phyloP scores from a whole-genome alignment of 2,329 filamentous ascomycete genomes.

The Talaromyces sp. region DNA sequence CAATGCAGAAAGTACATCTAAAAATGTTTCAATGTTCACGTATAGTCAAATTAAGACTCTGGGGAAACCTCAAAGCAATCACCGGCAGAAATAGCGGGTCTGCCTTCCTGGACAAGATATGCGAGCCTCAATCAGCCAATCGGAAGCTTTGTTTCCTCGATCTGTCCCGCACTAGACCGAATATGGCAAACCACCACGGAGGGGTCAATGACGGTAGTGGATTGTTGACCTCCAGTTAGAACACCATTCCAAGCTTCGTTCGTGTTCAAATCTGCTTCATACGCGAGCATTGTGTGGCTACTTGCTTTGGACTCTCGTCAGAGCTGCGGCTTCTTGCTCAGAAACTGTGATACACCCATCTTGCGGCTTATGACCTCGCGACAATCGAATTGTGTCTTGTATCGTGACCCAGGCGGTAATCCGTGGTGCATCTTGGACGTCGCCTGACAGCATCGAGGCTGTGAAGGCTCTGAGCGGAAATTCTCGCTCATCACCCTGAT shows the following conservation, averaged over 20 bases:
- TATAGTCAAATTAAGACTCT: neutral
- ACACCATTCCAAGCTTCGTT: neutral
- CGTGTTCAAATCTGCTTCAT: neutral
- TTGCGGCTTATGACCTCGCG: neutral
- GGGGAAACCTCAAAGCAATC: conserved; percentile 3
- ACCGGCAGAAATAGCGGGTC: neutral
- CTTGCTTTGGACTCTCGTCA: neutral
- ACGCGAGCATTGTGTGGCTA: neutral
- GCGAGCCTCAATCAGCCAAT: conserved; percentile 7
- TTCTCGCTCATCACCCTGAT: neutral
- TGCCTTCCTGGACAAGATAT: neutral
- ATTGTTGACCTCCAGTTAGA: conserved; percentile 1
- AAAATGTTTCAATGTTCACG: neutral
- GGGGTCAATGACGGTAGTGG: conserved; percentile 18
- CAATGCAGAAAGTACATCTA: neutral
- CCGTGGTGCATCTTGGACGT: neutral
- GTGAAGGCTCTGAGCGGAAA: neutral
- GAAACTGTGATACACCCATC: neutral
- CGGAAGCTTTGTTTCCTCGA: conserved; percentile 14
- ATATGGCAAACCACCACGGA: conserved; percentile 5
- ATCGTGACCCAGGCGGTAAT: neutral
- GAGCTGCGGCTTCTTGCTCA: neutral
- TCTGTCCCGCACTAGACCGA: conserved; percentile 15
- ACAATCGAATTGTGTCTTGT: neutral
- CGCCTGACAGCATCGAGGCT: neutral